Conservation (phyloP, 495 filamentous ascomycete species). For the Penicillium daleae region DNA sequence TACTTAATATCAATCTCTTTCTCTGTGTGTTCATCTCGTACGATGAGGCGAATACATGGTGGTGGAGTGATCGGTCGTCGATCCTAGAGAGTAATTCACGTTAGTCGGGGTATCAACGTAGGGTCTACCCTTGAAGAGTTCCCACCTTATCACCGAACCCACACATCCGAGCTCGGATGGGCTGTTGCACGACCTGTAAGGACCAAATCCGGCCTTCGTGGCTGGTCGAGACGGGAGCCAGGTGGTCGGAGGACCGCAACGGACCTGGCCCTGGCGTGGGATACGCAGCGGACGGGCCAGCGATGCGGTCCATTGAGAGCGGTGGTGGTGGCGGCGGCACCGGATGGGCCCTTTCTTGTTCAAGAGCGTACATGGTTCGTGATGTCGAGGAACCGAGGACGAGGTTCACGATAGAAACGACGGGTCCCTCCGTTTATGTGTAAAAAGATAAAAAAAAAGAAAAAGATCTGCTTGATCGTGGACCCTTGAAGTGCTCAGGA, state of each 20-base stretch:
- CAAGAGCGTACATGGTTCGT: conserved; percentile 49
- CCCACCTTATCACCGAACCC: conserved; percentile 96
- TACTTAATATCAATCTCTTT: conserved; percentile 92
- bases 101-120: conserved; percentile 10
- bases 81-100: conserved; percentile 61
- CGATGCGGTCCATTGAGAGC: conserved; percentile 54
- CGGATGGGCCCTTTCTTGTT: conserved; percentile 47
- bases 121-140: conserved; percentile 1
- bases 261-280: conserved; percentile 41
- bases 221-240: conserved; percentile 43
- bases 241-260: conserved; percentile 40
- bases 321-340: conserved; percentile 45
- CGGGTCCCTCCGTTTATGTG: conserved; percentile 15
- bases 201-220: conserved; percentile 60
- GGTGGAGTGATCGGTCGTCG: conserved; percentile 95
- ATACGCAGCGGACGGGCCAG: conserved; percentile 46
- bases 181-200: conserved; percentile 87
- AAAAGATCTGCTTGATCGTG: conserved; percentile 15
- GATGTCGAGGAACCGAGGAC: conserved; percentile 33
- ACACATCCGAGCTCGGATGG: conserved; percentile 94
- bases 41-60: conserved; percentile 84
- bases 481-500: conserved; percentile 12
- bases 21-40: conserved; percentile 76
- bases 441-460: conserved; percentile 6
- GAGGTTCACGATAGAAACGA: conserved; percentile 18